These are phyloP conservation scores for Aspergillus puulaauensis DNA, from an alignment of 2,329 filamentous ascomycete genomes.

Conservation along the genomic window DNA sequence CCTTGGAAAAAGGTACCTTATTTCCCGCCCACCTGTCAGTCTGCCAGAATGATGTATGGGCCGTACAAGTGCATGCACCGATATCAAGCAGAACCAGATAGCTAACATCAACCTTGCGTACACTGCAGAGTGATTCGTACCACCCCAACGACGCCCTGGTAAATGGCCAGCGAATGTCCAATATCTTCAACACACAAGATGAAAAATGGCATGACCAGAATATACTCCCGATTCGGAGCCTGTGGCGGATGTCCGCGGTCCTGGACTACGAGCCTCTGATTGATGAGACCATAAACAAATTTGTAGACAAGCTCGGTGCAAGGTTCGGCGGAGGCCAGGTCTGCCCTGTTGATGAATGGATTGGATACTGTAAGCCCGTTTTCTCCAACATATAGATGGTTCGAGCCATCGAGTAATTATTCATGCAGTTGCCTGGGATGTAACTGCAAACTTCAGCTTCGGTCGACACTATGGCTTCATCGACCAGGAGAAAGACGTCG, in stretches of 20 bases:
- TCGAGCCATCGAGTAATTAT: neutral
- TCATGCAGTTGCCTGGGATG: slow-evolving; percentile 9
- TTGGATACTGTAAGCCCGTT: slow-evolving; percentile 9
- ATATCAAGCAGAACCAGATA: neutral
- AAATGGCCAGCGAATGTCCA: slow-evolving; percentile 25
- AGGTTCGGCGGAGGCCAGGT: slow-evolving; percentile 16
- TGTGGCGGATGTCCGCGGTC: slow-evolving; percentile 29
- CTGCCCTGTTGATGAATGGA: slow-evolving; percentile 12
- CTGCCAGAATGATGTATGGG: too few relatives aligned
- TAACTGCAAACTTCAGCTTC: slow-evolving; percentile 11
- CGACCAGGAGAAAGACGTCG: slow-evolving; percentile 21
- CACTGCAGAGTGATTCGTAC: slow-evolving; percentile 28
- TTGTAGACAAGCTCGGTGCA: slow-evolving; percentile 22
- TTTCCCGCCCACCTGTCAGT: neutral
- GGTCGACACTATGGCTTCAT: slow-evolving; percentile 26
- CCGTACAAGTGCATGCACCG: too few relatives aligned
- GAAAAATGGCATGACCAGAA: slow-evolving; percentile 27
- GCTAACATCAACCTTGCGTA: neutral
- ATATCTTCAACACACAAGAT: slow-evolving; percentile 27
- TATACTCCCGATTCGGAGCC: slow-evolving; percentile 23
- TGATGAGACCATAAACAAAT: slow-evolving; percentile 25
- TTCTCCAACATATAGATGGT: neutral
- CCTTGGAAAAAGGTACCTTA: slow-evolving; percentile 28
- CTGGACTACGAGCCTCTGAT: slow-evolving; percentile 27
- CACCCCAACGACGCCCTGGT: slow-evolving; percentile 27